Evolutionary conservation across 2,329 filamentous ascomycete genomes (phyloP), one percentile per base, ranked within the genome.

Genomic region (Hirsutella rhossiliensis): DNA sequence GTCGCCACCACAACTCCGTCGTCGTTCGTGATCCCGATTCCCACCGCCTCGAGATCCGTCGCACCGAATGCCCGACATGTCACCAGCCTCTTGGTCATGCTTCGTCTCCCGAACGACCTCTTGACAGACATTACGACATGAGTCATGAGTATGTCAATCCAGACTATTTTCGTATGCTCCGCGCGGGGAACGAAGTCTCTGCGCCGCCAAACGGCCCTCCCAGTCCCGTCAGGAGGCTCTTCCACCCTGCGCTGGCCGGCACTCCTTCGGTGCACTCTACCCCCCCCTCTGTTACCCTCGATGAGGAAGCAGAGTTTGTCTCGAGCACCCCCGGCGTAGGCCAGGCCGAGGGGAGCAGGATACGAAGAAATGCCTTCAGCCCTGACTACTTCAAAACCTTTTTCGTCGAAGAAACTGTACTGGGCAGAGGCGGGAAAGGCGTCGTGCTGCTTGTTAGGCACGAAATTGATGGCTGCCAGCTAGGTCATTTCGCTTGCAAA

Each of bases 401-500:
- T 63, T 98, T 98, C 56, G 80, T 88, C 4, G 89, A 94, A 55
- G 87, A 97, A 62, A 73, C 76, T 5, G 82, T 90, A 55, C 72
- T 98, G 1, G 92, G 92, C 0, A 78, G 84, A 56, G 92, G 94
- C 19, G 92, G 94, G 3, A 95, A 95, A 59, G 92, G 92, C 0
- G 88, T 98, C 4, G 92, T 98, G 2, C 65, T 98, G 40, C 72
- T 97, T n/a, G 92, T 98, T 11, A 80, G 86, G 47, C 92, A 98
- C 64, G 75, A 94, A 52, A 78, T 98, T 46, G 92, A 97, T 60
- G 83, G 87, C 19, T 90, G 94, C 38, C 76, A 81, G 29, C 71
- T 98, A 2, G 92, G 92, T 2, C 77, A 92, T 50, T 98, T 94
- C 62, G 92, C 92, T 12, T 98, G 92, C 71, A 98, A 98, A 64